Evolutionary conservation across 2,329 filamentous ascomycete species (phyloP).

Genomic region (Teratosphaeria nubilosa): DNA sequence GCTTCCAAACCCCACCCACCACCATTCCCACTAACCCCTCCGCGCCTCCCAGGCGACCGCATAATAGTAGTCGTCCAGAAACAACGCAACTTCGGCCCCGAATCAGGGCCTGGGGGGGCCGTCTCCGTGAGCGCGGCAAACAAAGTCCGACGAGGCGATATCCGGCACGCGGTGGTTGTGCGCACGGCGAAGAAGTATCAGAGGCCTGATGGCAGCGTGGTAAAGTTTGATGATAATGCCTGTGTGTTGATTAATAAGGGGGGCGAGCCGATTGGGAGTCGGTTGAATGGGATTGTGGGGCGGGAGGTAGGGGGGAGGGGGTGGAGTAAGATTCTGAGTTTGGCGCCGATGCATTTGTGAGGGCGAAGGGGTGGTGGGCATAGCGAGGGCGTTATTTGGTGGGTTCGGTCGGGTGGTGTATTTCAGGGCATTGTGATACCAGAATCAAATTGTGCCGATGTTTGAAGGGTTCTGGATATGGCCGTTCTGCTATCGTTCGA

Average conservation of each 20-base stretch:
- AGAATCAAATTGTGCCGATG: not conserved
- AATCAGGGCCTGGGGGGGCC: constrained; percentile 60
- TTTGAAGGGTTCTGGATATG: not conserved
- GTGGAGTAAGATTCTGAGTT: constrained; percentile 96
- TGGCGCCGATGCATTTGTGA: constrained; percentile 74
- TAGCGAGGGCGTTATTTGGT: constrained; percentile 4
- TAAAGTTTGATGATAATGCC: constrained; percentile 95
- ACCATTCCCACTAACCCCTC: not conserved
- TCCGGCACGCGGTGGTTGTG: constrained; percentile 90
- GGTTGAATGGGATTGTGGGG: constrained; percentile 83
- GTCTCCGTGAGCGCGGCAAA: constrained; percentile 65
- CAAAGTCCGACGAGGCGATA: constrained; percentile 94
- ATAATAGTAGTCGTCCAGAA: constrained; percentile 98
- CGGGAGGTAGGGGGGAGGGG: constrained; percentile 81
- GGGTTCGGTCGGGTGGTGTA: not conserved
- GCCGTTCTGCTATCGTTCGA: not conserved
- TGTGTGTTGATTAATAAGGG: constrained; percentile 96
- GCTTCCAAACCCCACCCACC: not conserved
- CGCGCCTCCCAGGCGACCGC: constrained; percentile 60
- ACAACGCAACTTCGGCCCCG: constrained; percentile 66
- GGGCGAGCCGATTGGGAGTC: constrained; percentile 86
- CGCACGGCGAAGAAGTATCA: constrained; percentile 81
- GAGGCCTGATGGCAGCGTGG: constrained; percentile 76
- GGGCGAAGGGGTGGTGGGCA: not conserved
- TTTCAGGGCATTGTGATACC: not conserved